phyloP scores from a whole-genome alignment of 208 protist genomes.

The Willaertia magna region DNA sequence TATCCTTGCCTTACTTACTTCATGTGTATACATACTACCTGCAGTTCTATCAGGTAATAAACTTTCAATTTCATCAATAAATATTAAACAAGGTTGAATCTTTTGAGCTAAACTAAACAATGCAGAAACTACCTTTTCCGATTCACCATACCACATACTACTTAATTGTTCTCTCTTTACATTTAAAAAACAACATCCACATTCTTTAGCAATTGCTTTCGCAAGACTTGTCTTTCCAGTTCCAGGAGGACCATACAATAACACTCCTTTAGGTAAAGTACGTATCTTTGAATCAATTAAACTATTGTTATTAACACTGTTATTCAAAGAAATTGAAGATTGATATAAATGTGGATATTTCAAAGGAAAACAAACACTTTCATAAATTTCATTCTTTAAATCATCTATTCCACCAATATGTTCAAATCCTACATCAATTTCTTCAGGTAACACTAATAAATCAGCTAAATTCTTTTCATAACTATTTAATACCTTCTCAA shows the following conservation, averaged over 20 bases:
- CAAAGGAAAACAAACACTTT: conserved; percentile 11
- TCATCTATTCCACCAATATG: conserved; percentile 14
- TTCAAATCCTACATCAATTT: not conserved
- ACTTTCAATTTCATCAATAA: conserved; percentile 75
- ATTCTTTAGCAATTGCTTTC: conserved; percentile 65
- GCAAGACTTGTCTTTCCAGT: conserved; percentile 62
- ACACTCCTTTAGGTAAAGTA: conserved; percentile 14
- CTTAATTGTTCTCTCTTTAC: not conserved
- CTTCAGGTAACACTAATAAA: conserved; percentile 2
- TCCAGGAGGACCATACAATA: not conserved
- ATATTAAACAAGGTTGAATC: conserved; percentile 64
- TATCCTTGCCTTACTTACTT: conserved; percentile 30
- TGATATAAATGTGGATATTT: conserved; percentile 14
- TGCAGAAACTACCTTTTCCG: conserved; percentile 82
- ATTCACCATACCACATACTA: conserved; percentile 55
- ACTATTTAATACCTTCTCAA: not conserved
- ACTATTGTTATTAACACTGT: too few species aligned
- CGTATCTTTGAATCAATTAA: too few species aligned
- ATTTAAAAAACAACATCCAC: not conserved
- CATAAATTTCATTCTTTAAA: not conserved
- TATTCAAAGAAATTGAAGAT: not conserved
- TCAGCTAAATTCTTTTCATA: conserved; percentile 8
- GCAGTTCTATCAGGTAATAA: conserved; percentile 59
- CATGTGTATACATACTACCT: conserved; percentile 19
- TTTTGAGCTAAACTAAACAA: conserved; percentile 65